Conservation (phyloP, 805 yeast species). For the Wickerhamiella dianesei region DNA sequence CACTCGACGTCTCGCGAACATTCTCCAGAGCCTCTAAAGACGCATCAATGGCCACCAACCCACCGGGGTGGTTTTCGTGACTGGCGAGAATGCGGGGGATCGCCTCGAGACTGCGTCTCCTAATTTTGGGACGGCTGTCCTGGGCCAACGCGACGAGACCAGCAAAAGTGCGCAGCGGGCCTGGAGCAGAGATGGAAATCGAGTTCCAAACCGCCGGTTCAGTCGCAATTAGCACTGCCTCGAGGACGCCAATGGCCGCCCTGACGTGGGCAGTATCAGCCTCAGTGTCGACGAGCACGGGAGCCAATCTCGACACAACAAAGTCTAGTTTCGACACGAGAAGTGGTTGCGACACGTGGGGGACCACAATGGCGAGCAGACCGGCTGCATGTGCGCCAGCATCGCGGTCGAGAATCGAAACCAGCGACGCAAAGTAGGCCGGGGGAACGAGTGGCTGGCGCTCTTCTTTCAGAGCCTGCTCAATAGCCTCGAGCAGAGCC, state of each 20-base stretch:
- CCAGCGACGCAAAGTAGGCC: constrained; percentile 72
- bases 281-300: constrained; percentile 52
- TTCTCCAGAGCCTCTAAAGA: constrained; percentile 52
- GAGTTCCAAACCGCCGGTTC: constrained; percentile 61
- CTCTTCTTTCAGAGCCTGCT: constrained; percentile 67
- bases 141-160: constrained; percentile 42
- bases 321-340: constrained; percentile 64
- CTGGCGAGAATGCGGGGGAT: constrained; percentile 43
- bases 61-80: constrained; percentile 58
- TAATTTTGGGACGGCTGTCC: constrained; percentile 87
- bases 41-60: constrained; percentile 66
- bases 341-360: constrained; percentile 54
- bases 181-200: constrained; percentile 16
- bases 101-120: constrained; percentile 90
- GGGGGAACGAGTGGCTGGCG: constrained; percentile 48
- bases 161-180: constrained; percentile 19
- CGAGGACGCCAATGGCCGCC: constrained; percentile 77
- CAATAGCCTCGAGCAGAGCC: constrained; percentile 73
- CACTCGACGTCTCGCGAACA: constrained; percentile 25
- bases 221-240: constrained; percentile 64
- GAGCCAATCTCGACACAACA: constrained; percentile 67
- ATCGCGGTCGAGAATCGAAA: constrained; percentile 66
- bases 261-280: constrained; percentile 71
- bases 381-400: constrained; percentile 69
- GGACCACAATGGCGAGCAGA: constrained; percentile 65